phyloP scores from a whole-genome alignment of 176 grass and related monocot species.

The Bromus sterilis region DNA sequence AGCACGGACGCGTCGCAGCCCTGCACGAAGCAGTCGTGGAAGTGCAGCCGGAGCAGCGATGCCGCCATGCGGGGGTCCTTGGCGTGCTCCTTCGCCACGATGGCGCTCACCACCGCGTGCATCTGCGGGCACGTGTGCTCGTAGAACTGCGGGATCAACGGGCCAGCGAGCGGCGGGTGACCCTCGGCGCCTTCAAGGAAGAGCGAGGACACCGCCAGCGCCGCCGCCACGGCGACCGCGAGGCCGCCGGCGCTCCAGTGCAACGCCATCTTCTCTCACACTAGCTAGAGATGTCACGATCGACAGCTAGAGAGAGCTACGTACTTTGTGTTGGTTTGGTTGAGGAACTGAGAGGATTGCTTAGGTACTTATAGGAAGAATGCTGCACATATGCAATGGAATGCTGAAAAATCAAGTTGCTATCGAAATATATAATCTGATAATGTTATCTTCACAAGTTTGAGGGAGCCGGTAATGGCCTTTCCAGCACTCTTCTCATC shows the following conservation, averaged over 20 bases:
- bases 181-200: background rate
- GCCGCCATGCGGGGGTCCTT: constrained; percentile 82
- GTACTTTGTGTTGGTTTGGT: background rate
- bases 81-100: constrained; percentile 62
- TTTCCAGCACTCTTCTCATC: constrained; percentile 40
- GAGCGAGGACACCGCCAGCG: background rate
- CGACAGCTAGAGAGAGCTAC: background rate
- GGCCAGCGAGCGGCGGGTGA: constrained; percentile 6
- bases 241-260: constrained; percentile 18
- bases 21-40: constrained; percentile 97
- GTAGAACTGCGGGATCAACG: constrained; percentile 66
- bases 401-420: background rate
- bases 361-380: constrained; percentile 12
- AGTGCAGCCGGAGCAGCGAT: constrained; percentile 78
- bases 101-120: constrained; percentile 38
- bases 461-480: constrained; percentile 37
- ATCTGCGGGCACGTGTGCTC: constrained; percentile 69
- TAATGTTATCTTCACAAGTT: constrained; percentile 10
- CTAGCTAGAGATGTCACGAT: background rate
- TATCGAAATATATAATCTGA: background rate
- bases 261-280: constrained; percentile 5
- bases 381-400: background rate
- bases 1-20: constrained; percentile 86
- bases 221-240: background rate
- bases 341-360: background rate